phyloP scores from a whole-genome alignment of 2,329 filamentous ascomycete genomes.

The Pseudocercospora crystallina region DNA sequence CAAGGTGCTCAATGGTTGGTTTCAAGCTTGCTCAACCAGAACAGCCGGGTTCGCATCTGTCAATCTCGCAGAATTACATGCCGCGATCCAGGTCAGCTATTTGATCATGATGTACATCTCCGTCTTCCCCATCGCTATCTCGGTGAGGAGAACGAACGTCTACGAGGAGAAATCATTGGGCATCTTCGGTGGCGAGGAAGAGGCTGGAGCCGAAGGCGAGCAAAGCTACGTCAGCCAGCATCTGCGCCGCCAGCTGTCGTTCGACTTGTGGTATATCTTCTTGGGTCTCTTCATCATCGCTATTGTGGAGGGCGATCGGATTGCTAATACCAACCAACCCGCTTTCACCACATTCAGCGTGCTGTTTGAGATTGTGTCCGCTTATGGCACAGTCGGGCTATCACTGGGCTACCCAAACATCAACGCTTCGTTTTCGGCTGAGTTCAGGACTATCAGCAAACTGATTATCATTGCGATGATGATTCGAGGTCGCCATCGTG shows the following conservation, averaged over 20 bases:
- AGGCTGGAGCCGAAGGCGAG: slow-evolving; percentile 56
- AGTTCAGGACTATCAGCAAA: slow-evolving; percentile 72
- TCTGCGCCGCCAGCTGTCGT: slow-evolving; percentile 88
- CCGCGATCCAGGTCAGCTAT: slow-evolving; percentile 90
- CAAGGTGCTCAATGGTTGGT: slow-evolving; percentile 80
- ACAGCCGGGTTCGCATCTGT: slow-evolving; percentile 88
- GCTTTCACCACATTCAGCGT: slow-evolving; percentile 53
- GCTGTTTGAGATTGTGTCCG: slow-evolving; percentile 84
- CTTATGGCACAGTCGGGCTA: slow-evolving; percentile 91
- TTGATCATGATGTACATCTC: slow-evolving; percentile 99
- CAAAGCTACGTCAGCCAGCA: slow-evolving; percentile 88
- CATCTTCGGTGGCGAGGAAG: slow-evolving; percentile 60
- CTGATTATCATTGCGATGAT: slow-evolving; percentile 67
- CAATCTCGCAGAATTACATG: slow-evolving; percentile 74
- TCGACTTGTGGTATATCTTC: slow-evolving; percentile 97
- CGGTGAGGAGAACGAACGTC: slow-evolving; percentile 88
- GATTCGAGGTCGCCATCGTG: slow-evolving; percentile 64
- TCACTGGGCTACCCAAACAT: slow-evolving; percentile 75
- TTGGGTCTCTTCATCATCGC: slow-evolving; percentile 88
- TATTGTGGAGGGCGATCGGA: slow-evolving; percentile 75
- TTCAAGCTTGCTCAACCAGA: slow-evolving; percentile 84
- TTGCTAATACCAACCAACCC: slow-evolving; percentile 61
- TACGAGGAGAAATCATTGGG: slow-evolving; percentile 90
- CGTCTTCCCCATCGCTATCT: slow-evolving; percentile 94
- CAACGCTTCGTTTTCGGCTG: slow-evolving; percentile 77